Conservation (phyloP, 345 rosid species). For the Pugionium cornutum region DNA sequence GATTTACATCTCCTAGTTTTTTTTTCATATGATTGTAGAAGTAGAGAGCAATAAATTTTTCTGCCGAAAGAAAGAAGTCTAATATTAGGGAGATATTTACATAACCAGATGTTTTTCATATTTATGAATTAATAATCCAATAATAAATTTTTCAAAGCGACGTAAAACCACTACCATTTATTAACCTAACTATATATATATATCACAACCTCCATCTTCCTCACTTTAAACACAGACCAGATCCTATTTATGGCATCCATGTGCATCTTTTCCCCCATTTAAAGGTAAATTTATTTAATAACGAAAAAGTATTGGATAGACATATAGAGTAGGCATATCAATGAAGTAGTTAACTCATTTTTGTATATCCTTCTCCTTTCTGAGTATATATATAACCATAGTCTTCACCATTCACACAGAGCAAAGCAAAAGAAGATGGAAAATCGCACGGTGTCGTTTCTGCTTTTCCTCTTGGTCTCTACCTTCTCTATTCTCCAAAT, state of each 20-base stretch:
- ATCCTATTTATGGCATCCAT: slow-evolving; percentile 36
- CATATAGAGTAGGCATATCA: slow-evolving; percentile 28
- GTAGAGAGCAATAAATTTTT: slow-evolving; percentile 24
- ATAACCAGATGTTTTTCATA: slow-evolving; percentile 15
- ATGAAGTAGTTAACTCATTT: slow-evolving; percentile 29
- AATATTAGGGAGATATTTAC: slow-evolving; percentile 16
- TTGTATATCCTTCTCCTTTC: slow-evolving; percentile 3
- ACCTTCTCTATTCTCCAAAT: slow-evolving; percentile 20
- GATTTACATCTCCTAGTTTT: background rate
- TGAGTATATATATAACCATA: slow-evolving; percentile 14
- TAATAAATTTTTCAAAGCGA: slow-evolving; percentile 28
- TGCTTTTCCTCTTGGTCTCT: slow-evolving; percentile 16
- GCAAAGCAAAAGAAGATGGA: slow-evolving; percentile 30
- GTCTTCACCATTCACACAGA: slow-evolving; percentile 29
- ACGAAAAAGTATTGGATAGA: slow-evolving; percentile 23
- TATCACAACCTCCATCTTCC: slow-evolving; percentile 44
- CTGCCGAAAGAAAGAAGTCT: background rate
- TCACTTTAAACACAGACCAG: slow-evolving; percentile 35
- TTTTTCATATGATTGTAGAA: slow-evolving; percentile 3
- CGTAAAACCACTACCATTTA: slow-evolving; percentile 42
- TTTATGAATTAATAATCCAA: background rate
- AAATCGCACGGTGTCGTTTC: slow-evolving; percentile 12
- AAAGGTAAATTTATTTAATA: slow-evolving; percentile 9
- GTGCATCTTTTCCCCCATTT: slow-evolving; percentile 22
- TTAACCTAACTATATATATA: slow-evolving; percentile 24